Percentiles rank a stretch among this genome's conserved stretches.
These are phyloP conservation scores for Ruellia speciosa DNA, from an alignment of 305 asterid species.

Conservation along the genomic window DNA sequence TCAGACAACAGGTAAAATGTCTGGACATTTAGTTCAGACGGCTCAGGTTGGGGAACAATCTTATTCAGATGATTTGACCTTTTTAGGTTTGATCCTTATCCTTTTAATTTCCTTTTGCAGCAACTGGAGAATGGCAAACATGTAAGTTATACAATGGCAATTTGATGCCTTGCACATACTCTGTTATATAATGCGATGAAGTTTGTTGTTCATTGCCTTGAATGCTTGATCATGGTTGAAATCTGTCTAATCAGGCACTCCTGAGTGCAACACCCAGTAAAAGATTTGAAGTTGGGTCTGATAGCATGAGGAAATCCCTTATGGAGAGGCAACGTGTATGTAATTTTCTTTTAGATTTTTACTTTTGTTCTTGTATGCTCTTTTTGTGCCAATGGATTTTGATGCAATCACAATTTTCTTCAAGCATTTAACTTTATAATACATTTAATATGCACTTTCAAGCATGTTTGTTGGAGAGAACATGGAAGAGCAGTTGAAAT, in stretches of 20 bases:
- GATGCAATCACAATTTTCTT: neutral
- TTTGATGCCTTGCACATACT: neutral
- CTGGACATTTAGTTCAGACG: constrained; percentile 36
- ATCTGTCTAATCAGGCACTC: constrained; percentile 39
- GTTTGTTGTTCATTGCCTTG: constrained; percentile 11
- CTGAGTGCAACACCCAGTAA: constrained; percentile 32
- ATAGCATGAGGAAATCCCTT: constrained; percentile 52
- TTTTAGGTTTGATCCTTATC: constrained; percentile 18
- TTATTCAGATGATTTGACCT: constrained; percentile 20
- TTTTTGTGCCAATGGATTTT: neutral
- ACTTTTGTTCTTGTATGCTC: constrained; percentile 3
- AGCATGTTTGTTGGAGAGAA: neutral
- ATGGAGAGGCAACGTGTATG: constrained; percentile 75
- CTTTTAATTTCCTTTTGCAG: constrained; percentile 38
- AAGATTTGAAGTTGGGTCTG: constrained; percentile 35
- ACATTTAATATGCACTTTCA: constrained; percentile 5
- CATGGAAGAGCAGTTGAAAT: neutral
- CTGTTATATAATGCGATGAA: neutral
- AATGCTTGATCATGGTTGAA: constrained; percentile 12
- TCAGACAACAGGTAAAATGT: constrained; percentile 50
- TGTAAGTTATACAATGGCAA: constrained; percentile 34
- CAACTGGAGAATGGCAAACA: constrained; percentile 52
- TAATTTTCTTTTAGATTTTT: constrained; percentile 16
- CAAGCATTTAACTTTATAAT: neutral
- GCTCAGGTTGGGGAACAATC: constrained; percentile 30